Percentiles rank a stretch among this genome's conserved stretches.
phyloP scores from a whole-genome alignment of 78 protist genomes.

The Dictyostelium purpureum region DNA sequence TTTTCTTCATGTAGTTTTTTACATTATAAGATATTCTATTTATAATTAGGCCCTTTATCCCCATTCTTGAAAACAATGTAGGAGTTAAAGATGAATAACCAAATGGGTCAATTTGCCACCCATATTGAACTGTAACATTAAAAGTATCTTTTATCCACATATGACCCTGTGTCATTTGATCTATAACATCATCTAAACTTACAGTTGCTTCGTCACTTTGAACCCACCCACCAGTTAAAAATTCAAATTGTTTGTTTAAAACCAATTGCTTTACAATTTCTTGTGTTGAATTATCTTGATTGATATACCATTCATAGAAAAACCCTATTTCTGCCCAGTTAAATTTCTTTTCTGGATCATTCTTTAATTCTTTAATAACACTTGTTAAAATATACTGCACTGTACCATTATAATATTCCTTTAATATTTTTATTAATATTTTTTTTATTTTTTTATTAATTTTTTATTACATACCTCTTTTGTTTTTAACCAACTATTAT shows the following conservation, averaged over 20 bases:
- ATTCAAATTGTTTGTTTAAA: slow-evolving; percentile 65
- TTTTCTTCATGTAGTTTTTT: background rate
- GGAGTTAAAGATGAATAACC: slow-evolving; percentile 79
- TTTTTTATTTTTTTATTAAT: too few relatives aligned
- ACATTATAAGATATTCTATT: slow-evolving; percentile 48
- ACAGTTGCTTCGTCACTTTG: slow-evolving; percentile 88
- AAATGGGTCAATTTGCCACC: slow-evolving; percentile 94
- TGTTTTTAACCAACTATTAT: too few relatives aligned
- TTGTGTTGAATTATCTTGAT: background rate
- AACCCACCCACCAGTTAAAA: slow-evolving; percentile 87
- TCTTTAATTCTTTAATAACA: background rate
- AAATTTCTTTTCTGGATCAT: background rate
- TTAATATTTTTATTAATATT: slow-evolving; percentile 1
- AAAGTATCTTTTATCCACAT: slow-evolving; percentile 42
- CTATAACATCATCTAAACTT: slow-evolving; percentile 29
- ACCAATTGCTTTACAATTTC: background rate
- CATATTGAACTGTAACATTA: slow-evolving; percentile 44
- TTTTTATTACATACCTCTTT: too few relatives aligned
- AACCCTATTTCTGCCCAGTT: background rate
- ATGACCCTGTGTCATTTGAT: slow-evolving; percentile 90
- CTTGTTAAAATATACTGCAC: background rate
- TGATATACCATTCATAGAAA: slow-evolving; percentile 75
- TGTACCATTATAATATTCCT: background rate
- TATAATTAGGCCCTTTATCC: slow-evolving; percentile 68
- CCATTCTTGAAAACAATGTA: slow-evolving; percentile 4